Base-by-base conservation (phyloP, 163 green algal genomes). In the Botryococcus braunii region DNA sequence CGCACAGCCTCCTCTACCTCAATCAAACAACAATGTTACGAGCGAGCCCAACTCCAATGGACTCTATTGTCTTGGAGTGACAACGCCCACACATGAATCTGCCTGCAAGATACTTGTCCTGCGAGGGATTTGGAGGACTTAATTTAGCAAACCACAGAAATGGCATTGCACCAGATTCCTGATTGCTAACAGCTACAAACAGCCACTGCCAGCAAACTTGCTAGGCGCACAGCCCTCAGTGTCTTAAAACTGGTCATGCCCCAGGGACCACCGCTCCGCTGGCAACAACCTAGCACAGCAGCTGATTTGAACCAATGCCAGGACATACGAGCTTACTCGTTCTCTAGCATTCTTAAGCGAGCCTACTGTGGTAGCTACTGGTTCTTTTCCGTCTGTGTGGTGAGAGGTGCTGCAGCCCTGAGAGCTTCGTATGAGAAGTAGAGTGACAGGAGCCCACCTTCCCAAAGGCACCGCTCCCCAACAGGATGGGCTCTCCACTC, bases 381-480 rank as follows among this genome's bases (percentile, higher is more conserved):
- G 25, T 61, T 11, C 9, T 9, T 61, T 35, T 61, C 50, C 23
- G 34, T 7, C 9, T 35, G 25, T 9, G 50, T 35, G 9, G 25
- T 32, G 9, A 35, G 50, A 61, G 50, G 9, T 35, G 7, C 11
- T 21, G 7, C 31, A 27, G 50, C 9, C 17, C 17, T 7, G 13
- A 17, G 17, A 27, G 17, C 43, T 13, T 52, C 17, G 13, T 17
- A 64, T 7, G 56, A n/a, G n/a, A n/a, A n/a, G n/a, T n/a, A n/a
- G n/a, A n/a, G n/a, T n/a, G n/a, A n/a, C n/a, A 39, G 62, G 29
- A 43, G 13, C 47, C 13, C 29, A 71, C 66, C 66, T 52, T 65
- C n/a, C 66, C 66, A 46, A 36, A 60, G 6, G 66, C 55, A 6
- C 66, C 66, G 13, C 58, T 29, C 9, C 66, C 66, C 37, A 71